Base-by-base conservation (phyloP, 371 early-diverging fungal genomes). In the Dentiscutata heterogama region DNA sequence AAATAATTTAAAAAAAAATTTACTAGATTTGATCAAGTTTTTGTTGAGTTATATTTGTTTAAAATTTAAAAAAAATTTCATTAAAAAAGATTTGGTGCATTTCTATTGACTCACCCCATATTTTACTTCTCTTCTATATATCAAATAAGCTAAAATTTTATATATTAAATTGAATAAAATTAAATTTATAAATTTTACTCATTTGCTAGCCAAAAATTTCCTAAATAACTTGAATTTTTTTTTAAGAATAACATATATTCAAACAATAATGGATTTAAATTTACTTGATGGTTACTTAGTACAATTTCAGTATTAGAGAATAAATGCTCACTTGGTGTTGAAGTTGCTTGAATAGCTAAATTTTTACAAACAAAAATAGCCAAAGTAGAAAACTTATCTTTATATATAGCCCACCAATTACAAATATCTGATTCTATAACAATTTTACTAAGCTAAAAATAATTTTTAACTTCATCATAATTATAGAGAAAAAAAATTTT, bases 191-290 rank as follows among this genome's bases (percentile, higher is more conserved):
- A 42, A 42, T 42, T 42, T 42, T 42, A 42, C 42, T 42, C 42
- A 42, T 42, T 42, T 42, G 42, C 42, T 42, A 10, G 39, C 39
- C 39, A 39, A 39, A 39, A 39, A 39, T 39, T 39, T 39, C 39
- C 6, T 39, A 39, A 39, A 39, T 39, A 39, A 39, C 3, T 39
- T 39, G 27, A 29, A 39, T 67, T 67, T 13, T 35, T 8, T 67
- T 67, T 67, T 39, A 67, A 67, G 35, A 67, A 67, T 20, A 67
- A 31, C 8, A 67, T 67, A 31, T 6, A 10, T 67, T 67, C 35
- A 39, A 67, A 67, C 39, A 67, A 67, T 67, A 31, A 10, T 0
- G 39, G 39, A 39, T 39, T 39, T 31, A 67, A 31, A 16, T 31
- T 29, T 16, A 35, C 20, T 25, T 35, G 16, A 31, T 67, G 27